Base-by-base conservation (phyloP, 371 early-diverging fungal genomes). In the Synchytrium microbalum region DNA sequence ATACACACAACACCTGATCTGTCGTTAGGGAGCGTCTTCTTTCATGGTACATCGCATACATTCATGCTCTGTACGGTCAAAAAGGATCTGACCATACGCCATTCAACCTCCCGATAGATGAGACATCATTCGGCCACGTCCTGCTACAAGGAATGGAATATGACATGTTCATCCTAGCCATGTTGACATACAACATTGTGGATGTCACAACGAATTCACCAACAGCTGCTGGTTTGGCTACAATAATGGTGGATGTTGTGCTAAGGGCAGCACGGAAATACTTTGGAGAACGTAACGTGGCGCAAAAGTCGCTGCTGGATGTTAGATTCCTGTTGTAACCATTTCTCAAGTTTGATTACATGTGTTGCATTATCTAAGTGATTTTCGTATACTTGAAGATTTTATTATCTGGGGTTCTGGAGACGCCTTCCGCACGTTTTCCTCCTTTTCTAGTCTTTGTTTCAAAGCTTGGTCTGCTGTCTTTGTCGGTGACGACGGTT, bases 271-370 rank as follows among this genome's bases (percentile, higher is more conserved):
- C 63, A 28, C 25, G 81, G 28, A 30, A 63, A 33, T 71, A 72
- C 53, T 76, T 78, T 69, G 79, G 81, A 2, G 76, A 69, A 61
- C 66, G 38, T 26, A 80, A 80, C 61, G 29, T 79, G 16, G 62
- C 77, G 2, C 61, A 31, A 33, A 80, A 77, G 65, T 68, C 68
- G 26, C 62, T 77, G 33, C 58, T 78, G 33, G 81, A 80, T 68
- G 60, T 67, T 63, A 80, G 76, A 64, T 80, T 78, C 68, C 61
- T 80, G 51, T 61, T 79, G 31, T 79, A 67, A 19, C 46, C n/a
- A n/a, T n/a, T n/a, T n/a, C n/a, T n/a, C n/a, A n/a, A n/a, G n/a
- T 38, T 38, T 38, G 46, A 38, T 38, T 5, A 38, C 19, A 38
- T 19, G 19, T 38, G 46, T 19, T 5, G 19, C 19, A 38, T 19